phyloP scores from a whole-genome alignment of 1,284 basidiomycete genomes.

The Ustilago crameri region DNA sequence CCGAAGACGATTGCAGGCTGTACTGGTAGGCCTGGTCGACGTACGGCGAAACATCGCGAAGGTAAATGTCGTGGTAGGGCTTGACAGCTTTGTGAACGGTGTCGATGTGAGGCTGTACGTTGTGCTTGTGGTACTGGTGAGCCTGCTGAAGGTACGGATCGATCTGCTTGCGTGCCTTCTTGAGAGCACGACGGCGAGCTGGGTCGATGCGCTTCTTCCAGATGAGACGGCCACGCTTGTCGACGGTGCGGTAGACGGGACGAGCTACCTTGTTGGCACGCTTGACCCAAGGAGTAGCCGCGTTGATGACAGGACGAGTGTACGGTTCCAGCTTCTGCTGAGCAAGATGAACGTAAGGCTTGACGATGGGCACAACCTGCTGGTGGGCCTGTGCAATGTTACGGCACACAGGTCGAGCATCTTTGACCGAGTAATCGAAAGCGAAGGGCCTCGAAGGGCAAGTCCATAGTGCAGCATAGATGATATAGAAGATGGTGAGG shows the following conservation, averaged over 20 bases:
- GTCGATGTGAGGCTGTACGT: slow-evolving; percentile 61
- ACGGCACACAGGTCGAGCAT: slow-evolving; percentile 57
- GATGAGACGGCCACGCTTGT: slow-evolving; percentile 45
- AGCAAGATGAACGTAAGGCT: slow-evolving; percentile 40
- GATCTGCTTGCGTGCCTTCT: slow-evolving; percentile 46
- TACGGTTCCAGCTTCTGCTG: slow-evolving; percentile 57
- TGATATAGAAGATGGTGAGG: slow-evolving; percentile 51
- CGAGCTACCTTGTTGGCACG: slow-evolving; percentile 42
- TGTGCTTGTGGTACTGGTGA: slow-evolving; percentile 55
- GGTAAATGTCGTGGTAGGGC: slow-evolving; percentile 63
- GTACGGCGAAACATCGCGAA: slow-evolving; percentile 65
- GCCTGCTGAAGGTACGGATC: slow-evolving; percentile 57
- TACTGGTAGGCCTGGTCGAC: slow-evolving; percentile 49
- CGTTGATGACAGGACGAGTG: slow-evolving; percentile 50
- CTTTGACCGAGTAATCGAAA: slow-evolving; percentile 58
- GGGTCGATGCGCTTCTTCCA: slow-evolving; percentile 63
- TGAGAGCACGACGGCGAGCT: slow-evolving; percentile 48
- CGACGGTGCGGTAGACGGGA: slow-evolving; percentile 47
- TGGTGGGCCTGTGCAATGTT: slow-evolving; percentile 56
- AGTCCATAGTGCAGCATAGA: slow-evolving; percentile 57
- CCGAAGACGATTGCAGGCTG: slow-evolving; percentile 40
- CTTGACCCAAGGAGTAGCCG: slow-evolving; percentile 44
- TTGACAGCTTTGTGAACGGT: slow-evolving; percentile 50
- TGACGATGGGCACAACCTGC: slow-evolving; percentile 54
- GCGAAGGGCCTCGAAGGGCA: slow-evolving; percentile 61